Percentiles rank a stretch among this genome's conserved stretches.
Conservation (phyloP, 2,329 filamentous ascomycete genomes). For the Microsporum canis region DNA sequence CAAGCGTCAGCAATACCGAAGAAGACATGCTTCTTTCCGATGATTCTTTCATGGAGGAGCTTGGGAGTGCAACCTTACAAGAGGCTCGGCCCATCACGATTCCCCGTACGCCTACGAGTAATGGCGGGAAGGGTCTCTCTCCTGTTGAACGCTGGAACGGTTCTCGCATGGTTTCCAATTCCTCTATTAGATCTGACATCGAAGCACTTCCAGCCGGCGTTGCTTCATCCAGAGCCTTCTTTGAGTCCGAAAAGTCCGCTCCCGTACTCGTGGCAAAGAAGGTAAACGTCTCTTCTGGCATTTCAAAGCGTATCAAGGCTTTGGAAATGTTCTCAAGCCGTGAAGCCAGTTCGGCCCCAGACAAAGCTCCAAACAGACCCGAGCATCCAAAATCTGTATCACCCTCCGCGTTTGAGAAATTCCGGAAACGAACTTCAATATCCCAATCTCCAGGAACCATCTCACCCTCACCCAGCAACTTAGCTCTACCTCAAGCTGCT, state of each 20-base stretch:
- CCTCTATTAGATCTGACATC: conserved; percentile 23
- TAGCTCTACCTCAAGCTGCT: not conserved
- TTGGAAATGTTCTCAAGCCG: conserved; percentile 63
- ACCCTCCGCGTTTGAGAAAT: conserved; percentile 47
- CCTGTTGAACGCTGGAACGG: conserved; percentile 25
- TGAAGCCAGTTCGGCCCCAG: conserved; percentile 26
- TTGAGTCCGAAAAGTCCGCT: conserved; percentile 22
- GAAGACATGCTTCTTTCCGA: conserved; percentile 42
- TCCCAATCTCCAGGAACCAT: conserved; percentile 21
- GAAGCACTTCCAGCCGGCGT: conserved; percentile 26
- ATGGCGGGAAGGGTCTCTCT: conserved; percentile 16
- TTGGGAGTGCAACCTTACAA: conserved; percentile 68
- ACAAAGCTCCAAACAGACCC: not conserved
- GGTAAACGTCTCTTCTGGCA: conserved; percentile 74
- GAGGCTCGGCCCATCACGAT: conserved; percentile 72
- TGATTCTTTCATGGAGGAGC: conserved; percentile 72
- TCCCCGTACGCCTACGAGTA: conserved; percentile 63
- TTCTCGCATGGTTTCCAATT: conserved; percentile 32
- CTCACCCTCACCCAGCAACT: conserved; percentile 15
- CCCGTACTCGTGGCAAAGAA: conserved; percentile 55
- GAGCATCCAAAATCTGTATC: conserved; percentile 31
- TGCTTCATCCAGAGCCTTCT: conserved; percentile 30
- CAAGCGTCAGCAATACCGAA: conserved; percentile 29
- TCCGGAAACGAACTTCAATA: conserved; percentile 33
- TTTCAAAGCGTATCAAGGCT: conserved; percentile 89